Evolutionary conservation across 192 early-diverging fungal species (phyloP).

Genomic region (Dissophora ornata): DNA sequence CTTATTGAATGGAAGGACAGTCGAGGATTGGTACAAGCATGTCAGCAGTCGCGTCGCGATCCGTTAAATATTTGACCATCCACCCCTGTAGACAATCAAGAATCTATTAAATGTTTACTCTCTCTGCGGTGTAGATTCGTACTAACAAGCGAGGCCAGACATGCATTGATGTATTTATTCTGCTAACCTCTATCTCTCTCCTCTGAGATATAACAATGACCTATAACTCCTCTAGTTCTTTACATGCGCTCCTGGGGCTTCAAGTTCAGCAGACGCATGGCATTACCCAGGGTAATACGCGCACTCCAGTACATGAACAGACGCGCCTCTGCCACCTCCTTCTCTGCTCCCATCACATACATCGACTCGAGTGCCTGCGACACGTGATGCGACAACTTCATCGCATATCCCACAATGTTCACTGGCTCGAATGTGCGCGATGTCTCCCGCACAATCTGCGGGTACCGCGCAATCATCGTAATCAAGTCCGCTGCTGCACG

Average conservation of each 20-base stretch:
- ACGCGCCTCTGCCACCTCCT: slow-evolving; percentile 85
- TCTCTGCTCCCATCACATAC: slow-evolving; percentile 77
- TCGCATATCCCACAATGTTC: slow-evolving; percentile 85
- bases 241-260: slow-evolving; percentile 93
- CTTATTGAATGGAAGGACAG: slow-evolving; percentile 80
- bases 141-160: too few relatives aligned
- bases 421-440: slow-evolving; percentile 82
- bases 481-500: slow-evolving; percentile 76
- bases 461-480: slow-evolving; percentile 82
- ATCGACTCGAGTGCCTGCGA: slow-evolving; percentile 82
- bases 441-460: slow-evolving; percentile 82
- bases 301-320: slow-evolving; percentile 89
- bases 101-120: too few relatives aligned
- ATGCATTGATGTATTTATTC: too few relatives aligned
- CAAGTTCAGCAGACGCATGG: slow-evolving; percentile 84
- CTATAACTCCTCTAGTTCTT: too few relatives aligned
- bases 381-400: slow-evolving; percentile 84
- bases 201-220: too few relatives aligned
- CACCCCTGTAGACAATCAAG: too few relatives aligned
- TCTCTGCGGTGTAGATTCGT: too few relatives aligned
- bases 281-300: slow-evolving; percentile 87
- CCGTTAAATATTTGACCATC: too few relatives aligned
- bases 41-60: slow-evolving; percentile 48
- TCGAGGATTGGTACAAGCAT: slow-evolving; percentile 81
- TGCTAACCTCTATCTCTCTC: too few relatives aligned